A percentile compares a stretch with the other conserved stretches of the same genome.
phyloP scores from a whole-genome alignment of 2,329 filamentous ascomycete species.

The Clonostachys rhizophaga region DNA sequence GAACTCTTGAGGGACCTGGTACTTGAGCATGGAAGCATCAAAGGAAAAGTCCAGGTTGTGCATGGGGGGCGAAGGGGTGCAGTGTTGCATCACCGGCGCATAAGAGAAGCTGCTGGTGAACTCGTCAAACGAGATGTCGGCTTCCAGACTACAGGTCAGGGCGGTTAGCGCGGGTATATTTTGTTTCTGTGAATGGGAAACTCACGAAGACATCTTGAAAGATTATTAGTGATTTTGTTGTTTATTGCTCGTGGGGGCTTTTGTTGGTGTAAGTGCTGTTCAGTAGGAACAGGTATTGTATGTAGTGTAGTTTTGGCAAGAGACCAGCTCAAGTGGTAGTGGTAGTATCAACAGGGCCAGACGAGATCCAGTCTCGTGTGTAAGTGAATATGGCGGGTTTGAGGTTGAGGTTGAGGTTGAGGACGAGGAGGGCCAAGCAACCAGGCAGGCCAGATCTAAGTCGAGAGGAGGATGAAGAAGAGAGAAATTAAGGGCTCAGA shows the following conservation, averaged over 20 bases:
- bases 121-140: not conserved
- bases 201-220: not conserved
- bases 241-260: not conserved
- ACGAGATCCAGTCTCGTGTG: not conserved
- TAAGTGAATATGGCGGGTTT: too few relatives aligned
- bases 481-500: too few relatives aligned
- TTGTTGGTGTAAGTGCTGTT: too few relatives aligned
- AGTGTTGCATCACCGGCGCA: slow-evolving; percentile 1
- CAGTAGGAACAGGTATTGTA: too few relatives aligned
- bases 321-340: not conserved
- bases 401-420: too few relatives aligned
- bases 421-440: too few relatives aligned
- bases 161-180: too few relatives aligned
- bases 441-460: too few relatives aligned
- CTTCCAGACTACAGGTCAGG: not conserved
- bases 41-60: slow-evolving; percentile 6
- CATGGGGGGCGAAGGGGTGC: slow-evolving; percentile 3
- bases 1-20: not conserved
- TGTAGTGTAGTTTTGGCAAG: not conserved
- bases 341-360: not conserved
- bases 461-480: too few relatives aligned
- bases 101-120: slow-evolving; percentile 4
- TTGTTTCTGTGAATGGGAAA: not conserved
- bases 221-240: not conserved
- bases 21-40: slow-evolving; percentile 3